phyloP scores from a whole-genome alignment of 2,329 filamentous ascomycete genomes.

The Fusarium irregulare region DNA sequence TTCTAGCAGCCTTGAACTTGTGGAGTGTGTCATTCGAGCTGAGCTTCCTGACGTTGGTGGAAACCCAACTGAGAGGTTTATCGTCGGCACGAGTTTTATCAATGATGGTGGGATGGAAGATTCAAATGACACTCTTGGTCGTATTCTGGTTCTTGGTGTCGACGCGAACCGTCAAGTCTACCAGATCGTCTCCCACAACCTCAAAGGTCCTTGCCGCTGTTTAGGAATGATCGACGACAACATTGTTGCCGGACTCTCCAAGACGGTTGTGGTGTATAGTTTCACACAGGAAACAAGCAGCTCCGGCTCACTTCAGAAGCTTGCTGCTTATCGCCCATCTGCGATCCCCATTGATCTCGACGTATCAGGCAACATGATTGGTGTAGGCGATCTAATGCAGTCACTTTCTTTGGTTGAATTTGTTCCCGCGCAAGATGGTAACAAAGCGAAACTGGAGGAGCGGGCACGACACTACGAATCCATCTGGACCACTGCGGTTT shows the following conservation, averaged over 20 bases:
- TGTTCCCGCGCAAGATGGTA: constrained; percentile 64
- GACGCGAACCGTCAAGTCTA: constrained; percentile 79
- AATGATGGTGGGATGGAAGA: constrained; percentile 67
- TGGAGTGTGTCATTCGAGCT: constrained; percentile 85
- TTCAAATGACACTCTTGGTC: constrained; percentile 67
- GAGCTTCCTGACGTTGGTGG: constrained; percentile 72
- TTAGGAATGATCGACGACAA: constrained; percentile 79
- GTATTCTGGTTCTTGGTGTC: constrained; percentile 87
- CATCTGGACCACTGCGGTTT: constrained; percentile 83
- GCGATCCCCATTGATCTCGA: constrained; percentile 86
- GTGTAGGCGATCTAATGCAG: constrained; percentile 94
- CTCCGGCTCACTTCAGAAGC: constrained; percentile 71
- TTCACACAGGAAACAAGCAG: constrained; percentile 67
- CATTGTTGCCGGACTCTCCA: constrained; percentile 88
- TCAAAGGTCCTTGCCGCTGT: constrained; percentile 85
- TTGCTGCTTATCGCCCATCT: constrained; percentile 81
- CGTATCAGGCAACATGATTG: constrained; percentile 79
- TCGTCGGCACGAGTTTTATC: constrained; percentile 89
- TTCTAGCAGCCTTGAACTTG: constrained; percentile 70
- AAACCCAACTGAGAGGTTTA: constrained; percentile 77
- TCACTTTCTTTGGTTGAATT: constrained; percentile 84
- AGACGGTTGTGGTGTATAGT: constrained; percentile 76
- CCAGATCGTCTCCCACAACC: constrained; percentile 72
- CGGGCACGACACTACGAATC: constrained; percentile 83
- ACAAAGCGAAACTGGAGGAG: constrained; percentile 75